Base-by-base conservation (phyloP, 495 filamentous ascomycete species). In the Penicillium verhagenii region DNA sequence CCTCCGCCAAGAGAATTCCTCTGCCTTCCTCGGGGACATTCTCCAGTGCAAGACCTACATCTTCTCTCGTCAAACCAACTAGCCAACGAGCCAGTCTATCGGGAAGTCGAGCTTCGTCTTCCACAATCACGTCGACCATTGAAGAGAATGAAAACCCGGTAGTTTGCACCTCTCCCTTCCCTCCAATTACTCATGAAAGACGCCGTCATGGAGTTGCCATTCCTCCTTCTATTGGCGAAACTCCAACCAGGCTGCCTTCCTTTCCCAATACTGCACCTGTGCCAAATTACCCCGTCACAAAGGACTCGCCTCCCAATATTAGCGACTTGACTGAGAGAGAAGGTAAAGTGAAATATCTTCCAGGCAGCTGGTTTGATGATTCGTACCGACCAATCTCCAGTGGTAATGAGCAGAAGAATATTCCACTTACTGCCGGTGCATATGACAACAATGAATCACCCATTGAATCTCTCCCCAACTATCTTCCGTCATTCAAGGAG, bases 321-420 rank as follows among this genome's bases (percentile, higher is more conserved):
- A 4, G 26, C 24, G 51, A 58, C 11, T 52, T 58, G n/a, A 18
- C 47, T 18, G 47, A 55, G 42, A 51, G 47, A 6, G 26, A 24
- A 8, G 55, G 47, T 7, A 55, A 52, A 37, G 37, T 52, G 25
- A 58, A 55, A 26, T 61, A 57, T 21, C 46, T 57, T 33, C 58
- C 50, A 9, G 38, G 19, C n/a, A 13, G 13, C n/a, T 57, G 50
- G 50, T 16, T 51, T 6, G 40, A 57, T 11, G 25, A 2, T 1
- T 16, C 33, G n/a, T 7, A 11, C 39, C 18, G 19, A 7, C 11
- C 28, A 21, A 47, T 24, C 14, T 19, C 40, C 47, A 1, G n/a
- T 14, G 10, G 28, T 13, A 26, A 37, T 23, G 6, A 19, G 6
- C 5, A 52, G 26, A 47, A 16, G 29, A 6, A 16, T n/a, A 5